Evolutionary conservation across 202 grass and related monocot species (phyloP), one percentile per base, ranked within the genome.

Genomic region (Elaeis oleifera): DNA sequence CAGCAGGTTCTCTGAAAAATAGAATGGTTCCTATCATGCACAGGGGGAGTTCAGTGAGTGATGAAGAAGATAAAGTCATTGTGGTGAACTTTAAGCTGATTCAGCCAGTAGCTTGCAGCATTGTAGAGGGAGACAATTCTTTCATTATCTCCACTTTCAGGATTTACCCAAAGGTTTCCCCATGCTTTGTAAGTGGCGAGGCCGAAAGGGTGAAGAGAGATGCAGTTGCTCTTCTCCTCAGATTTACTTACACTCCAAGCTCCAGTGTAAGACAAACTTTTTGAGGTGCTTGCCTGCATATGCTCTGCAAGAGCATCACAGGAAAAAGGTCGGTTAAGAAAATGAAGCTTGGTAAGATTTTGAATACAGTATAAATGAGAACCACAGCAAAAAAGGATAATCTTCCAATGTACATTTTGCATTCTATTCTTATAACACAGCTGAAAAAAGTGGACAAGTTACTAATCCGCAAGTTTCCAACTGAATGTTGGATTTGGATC

Each of bases 31-130:
- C 8, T 39, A 11, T 11, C 9, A 39, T 39, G 9, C 9, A 39
- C 1, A 13, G 9, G 6, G 32, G 36, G 36, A 5, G 36, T 39
- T 39, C 36, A 63, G 21, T 48, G 67, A 61, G 21, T 68, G 0
- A 21, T 60, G 57, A 89, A 95, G 76, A 76, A 83, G 31, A 60
- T 83, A 67, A 85, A 95, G 58, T 95, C 90, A 54, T 85, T 49
- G 50, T 95, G 90, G 20, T 71, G 17, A 22, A 83, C 63, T 18
- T 32, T 23, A 14, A 71, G 59, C 72, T 83, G 72, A 63, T 76
- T 78, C 18, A 89, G 20, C 90, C 82, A 95, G 24, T 81, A 95
- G 16, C 78, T 23, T 16, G 90, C 67, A 5, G 67, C 70, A 53
- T 20, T 19, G 6, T 73, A 67, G 18, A 95, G 71, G 51, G 70